A percentile compares a stretch with the other conserved stretches of the same genome.
Evolutionary conservation across 2,329 filamentous ascomycete genomes (phyloP).

Genomic region (Cladosporium austrohemisphaericum): DNA sequence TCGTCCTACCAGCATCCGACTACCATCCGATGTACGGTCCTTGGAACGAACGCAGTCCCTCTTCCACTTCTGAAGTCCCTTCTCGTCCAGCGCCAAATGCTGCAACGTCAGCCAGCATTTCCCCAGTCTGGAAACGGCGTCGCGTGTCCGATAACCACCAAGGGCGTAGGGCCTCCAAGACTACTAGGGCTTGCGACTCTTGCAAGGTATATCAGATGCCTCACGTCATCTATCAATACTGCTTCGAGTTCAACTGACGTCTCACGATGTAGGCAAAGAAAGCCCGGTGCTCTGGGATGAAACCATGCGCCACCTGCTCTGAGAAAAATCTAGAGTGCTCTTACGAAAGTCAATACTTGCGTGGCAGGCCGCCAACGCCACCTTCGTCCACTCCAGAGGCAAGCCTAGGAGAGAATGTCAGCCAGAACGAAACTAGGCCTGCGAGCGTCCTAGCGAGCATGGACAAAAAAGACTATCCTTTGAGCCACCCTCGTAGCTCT

Average conservation of each 20-base stretch:
- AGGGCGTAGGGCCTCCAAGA: conserved; percentile 14
- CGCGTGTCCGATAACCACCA: conserved; percentile 9
- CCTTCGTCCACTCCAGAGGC: conserved; percentile 27
- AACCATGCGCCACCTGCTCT: conserved; percentile 34
- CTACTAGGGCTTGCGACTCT: conserved; percentile 13
- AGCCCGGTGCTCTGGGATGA: conserved; percentile 35
- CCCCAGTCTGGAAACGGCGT: conserved; percentile 11
- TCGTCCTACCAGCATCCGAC: neutral
- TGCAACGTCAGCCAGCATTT: conserved; percentile 1
- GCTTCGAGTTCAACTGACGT: too few species aligned
- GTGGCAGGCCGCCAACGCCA: conserved; percentile 41
- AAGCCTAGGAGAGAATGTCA: neutral
- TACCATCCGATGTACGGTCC: neutral
- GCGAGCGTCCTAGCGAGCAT: neutral
- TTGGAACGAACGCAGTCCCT: conserved; percentile 6
- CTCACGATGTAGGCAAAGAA: conserved; percentile 29
- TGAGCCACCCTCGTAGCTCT: conserved; percentile 28
- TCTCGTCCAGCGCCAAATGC: conserved; percentile 7
- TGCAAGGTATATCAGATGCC: conserved; percentile 6
- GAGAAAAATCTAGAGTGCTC: conserved; percentile 36
- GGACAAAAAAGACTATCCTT: neutral
- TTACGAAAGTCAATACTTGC: conserved; percentile 46
- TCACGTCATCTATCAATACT: neutral
- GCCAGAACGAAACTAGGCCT: neutral
- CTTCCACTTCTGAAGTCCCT: conserved; percentile 3